Conservation (phyloP, 2,329 filamentous ascomycete genomes). For the Phoma sp. region DNA sequence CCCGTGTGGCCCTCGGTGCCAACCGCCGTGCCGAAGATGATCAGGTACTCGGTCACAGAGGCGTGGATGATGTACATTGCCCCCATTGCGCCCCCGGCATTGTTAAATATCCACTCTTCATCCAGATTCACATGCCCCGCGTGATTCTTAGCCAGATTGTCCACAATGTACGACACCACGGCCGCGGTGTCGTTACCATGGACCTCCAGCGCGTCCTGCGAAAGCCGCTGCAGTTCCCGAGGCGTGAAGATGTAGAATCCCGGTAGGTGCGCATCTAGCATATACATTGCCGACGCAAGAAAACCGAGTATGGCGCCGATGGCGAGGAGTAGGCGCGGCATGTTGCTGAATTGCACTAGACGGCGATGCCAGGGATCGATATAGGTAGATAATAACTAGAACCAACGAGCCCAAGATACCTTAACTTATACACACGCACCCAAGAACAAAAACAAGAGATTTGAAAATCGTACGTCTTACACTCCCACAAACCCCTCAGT, state of each 20-base stretch:
- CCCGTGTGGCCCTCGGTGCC: slow-evolving; percentile 89
- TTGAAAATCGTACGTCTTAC: slow-evolving; percentile 3
- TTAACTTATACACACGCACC: no score
- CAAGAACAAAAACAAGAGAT: no score
- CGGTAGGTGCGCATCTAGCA: slow-evolving; percentile 35
- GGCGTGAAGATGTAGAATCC: slow-evolving; percentile 77
- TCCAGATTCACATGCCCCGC: slow-evolving; percentile 66
- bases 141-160: slow-evolving; percentile 61
- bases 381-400: no score
- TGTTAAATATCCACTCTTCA: slow-evolving; percentile 91
- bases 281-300: slow-evolving; percentile 35
- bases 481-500: background rate
- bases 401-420: no score
- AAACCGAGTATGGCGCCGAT: slow-evolving; percentile 32
- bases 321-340: slow-evolving; percentile 28
- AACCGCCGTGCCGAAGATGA: slow-evolving; percentile 62
- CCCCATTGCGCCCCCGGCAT: slow-evolving; percentile 89
- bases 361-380: background rate
- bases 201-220: slow-evolving; percentile 67
- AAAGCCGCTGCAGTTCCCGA: slow-evolving; percentile 71
- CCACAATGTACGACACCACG: slow-evolving; percentile 73
- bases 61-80: slow-evolving; percentile 90
- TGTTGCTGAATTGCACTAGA: background rate
- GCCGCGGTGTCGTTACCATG: slow-evolving; percentile 78
- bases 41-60: slow-evolving; percentile 72